Evolutionary conservation across 129 eudicot genomes (phyloP), one percentile per base, ranked within the genome.

Genomic region (Escallonia rubra): DNA sequence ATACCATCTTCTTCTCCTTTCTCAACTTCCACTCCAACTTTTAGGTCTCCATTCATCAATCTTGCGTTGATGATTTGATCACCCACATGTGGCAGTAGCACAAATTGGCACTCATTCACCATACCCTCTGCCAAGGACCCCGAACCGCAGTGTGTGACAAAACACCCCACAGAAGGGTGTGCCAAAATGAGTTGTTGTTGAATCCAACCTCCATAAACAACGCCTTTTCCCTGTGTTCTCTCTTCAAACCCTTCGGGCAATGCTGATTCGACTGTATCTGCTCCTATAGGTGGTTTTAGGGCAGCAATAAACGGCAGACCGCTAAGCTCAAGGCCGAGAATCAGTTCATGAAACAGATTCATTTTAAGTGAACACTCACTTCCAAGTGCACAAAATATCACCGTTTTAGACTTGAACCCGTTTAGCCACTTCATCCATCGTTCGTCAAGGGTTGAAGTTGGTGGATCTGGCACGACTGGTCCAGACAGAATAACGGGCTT

Each of bases 401-500:
- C 81, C 4, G 76, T 9, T 3, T 59, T 71, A 0, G 64, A 23
- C 9, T 52, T 41, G 59, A 61, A 67, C 6, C 59, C 48, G 6
- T 43, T 68, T 42, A 81, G 57, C 86, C 86, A 81, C 34, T 50
- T 45, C 0, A 41, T 73, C 73, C 75, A 72, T 14, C 56, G 39
- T 15, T 58, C 69, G 3, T 81, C 86, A 3, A 76, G 76, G 2
- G 60, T 7, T 53, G 67, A 59, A 42, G 59, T 46, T 11, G 74
- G 74, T n/a, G 76, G 71, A 46, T 73, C 67, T 6, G 87, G 80
- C 60, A 77, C 40, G 59, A 74, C 77, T 6, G 80, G 80, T 2
- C 87, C 87, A 7, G 87, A 83, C 5, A 82, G 57, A 55, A 82
- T 14, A 56, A 82, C 23, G 10, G 87, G 83, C 57, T 66, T 77